These are phyloP conservation scores for Herpotrichia juniperi DNA, from an alignment of 2,329 filamentous ascomycete species.

Conservation along the genomic window DNA sequence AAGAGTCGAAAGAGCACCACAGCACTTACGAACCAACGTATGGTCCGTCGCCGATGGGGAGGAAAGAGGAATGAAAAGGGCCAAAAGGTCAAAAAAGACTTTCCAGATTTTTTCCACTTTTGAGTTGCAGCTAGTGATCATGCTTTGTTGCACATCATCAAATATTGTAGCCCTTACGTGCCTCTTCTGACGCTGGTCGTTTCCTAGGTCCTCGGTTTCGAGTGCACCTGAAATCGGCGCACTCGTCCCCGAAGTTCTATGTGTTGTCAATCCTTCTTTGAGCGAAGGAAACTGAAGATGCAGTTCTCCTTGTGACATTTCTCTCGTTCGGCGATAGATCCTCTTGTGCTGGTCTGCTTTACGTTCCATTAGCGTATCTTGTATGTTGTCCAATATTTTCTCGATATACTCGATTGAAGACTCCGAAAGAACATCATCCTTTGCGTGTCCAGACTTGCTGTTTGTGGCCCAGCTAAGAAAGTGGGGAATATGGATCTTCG, in stretches of 20 bases:
- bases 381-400: neutral
- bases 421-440: neutral
- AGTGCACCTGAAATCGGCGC: no score
- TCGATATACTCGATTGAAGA: neutral
- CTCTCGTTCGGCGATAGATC: constrained; percentile 1
- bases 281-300: no score
- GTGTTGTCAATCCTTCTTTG: no score
- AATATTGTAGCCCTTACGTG: neutral
- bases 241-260: no score
- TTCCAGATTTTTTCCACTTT: neutral
- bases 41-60: constrained; percentile 6
- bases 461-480: constrained; percentile 9
- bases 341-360: neutral
- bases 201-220: neutral
- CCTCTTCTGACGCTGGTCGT: neutral
- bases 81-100: neutral
- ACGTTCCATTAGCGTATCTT: constrained; percentile 3
- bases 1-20: constrained; percentile 6
- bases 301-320: constrained; percentile 1
- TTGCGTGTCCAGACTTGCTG: neutral
- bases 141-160: neutral
- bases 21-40: constrained; percentile 5
- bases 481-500: constrained; percentile 1
- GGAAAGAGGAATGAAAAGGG: constrained; percentile 1
- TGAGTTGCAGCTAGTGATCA: neutral